Conservation (phyloP, 768 basidiomycete species). For the Asterophora lycoperdoides region DNA sequence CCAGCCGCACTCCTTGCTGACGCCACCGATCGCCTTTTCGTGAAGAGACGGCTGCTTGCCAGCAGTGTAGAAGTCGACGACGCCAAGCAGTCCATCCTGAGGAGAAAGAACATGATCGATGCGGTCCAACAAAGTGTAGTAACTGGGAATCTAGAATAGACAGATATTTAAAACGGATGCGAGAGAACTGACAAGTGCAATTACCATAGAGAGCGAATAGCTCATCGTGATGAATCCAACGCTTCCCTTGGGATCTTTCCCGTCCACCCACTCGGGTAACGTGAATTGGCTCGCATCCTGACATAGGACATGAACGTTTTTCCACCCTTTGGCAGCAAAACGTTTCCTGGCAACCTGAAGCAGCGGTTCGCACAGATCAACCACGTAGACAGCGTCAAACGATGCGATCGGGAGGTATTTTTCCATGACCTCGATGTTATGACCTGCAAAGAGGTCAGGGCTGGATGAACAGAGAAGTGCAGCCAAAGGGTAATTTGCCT, state of each 20-base stretch:
- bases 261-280: slow-evolving; percentile 54
- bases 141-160: slow-evolving; percentile 48
- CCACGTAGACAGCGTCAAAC: slow-evolving; percentile 66
- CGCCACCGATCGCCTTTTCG: slow-evolving; percentile 60
- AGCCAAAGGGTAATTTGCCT: slow-evolving; percentile 26
- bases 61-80: slow-evolving; percentile 73
- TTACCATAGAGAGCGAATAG: slow-evolving; percentile 55
- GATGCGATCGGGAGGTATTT: slow-evolving; percentile 49
- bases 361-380: slow-evolving; percentile 71
- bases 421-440: slow-evolving; percentile 74
- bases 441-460: slow-evolving; percentile 7
- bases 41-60: slow-evolving; percentile 51
- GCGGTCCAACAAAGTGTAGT: slow-evolving; percentile 63
- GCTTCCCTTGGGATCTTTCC: slow-evolving; percentile 48
- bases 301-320: slow-evolving; percentile 64
- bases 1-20: slow-evolving; percentile 59
- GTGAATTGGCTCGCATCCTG: slow-evolving; percentile 69
- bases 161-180: neutral
- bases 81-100: slow-evolving; percentile 53
- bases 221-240: slow-evolving; percentile 52
- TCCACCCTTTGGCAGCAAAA: slow-evolving; percentile 65
- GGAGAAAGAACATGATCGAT: slow-evolving; percentile 62
- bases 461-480: neutral
- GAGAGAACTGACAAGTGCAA: slow-evolving; percentile 5
- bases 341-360: slow-evolving; percentile 67